Base-by-base conservation (phyloP, 495 filamentous ascomycete genomes). In the Aspergillus egyptiacus region DNA sequence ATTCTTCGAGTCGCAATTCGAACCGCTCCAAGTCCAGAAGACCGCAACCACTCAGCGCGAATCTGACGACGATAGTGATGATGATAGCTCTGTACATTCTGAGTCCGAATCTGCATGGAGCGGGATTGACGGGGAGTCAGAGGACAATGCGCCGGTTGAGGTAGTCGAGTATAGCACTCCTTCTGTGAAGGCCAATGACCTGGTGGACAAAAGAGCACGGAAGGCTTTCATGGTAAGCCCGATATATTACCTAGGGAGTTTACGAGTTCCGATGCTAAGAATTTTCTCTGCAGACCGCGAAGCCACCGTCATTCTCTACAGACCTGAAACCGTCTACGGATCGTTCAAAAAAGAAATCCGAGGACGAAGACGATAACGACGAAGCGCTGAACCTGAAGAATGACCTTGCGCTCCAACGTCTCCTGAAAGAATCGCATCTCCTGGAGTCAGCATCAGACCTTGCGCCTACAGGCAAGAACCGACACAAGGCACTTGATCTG, bases 391-490 rank as follows among this genome's bases (percentile, higher is more conserved):
- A 87, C 51, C 71, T 96, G 2, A 91, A 91, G 67, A 93, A 96
- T 61, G 93, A 98, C 57, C 79, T 97, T 18, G 90, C 85, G 8
- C 77, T 98, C 15, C 91, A 96, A 58, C 80, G 89, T 13, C 78
- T 98, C 9, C 80, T 98, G 9, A 74, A 82, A 49, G 93, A 98
- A 72, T 96, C 91, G 1, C 91, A 96, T 67, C 83, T 98, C 28
- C 82, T 98, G 44, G 84, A 90, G 13, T 66, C 73, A 0, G 74
- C 81, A 2, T 71, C 71, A 8, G 75, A 77, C n/a, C 80, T 85
- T 35, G 72, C 78, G 5, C 74, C 77, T 1, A 76, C 78, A 0
- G 85, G 85, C 13, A 79, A 75, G 53, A 79, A 79, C 58, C 74
- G 78, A 19, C 79, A 87, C 51, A 89, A 86, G 63, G 89, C 89